phyloP scores from a whole-genome alignment of 177 flowering plant species.

The Viscum album region DNA sequence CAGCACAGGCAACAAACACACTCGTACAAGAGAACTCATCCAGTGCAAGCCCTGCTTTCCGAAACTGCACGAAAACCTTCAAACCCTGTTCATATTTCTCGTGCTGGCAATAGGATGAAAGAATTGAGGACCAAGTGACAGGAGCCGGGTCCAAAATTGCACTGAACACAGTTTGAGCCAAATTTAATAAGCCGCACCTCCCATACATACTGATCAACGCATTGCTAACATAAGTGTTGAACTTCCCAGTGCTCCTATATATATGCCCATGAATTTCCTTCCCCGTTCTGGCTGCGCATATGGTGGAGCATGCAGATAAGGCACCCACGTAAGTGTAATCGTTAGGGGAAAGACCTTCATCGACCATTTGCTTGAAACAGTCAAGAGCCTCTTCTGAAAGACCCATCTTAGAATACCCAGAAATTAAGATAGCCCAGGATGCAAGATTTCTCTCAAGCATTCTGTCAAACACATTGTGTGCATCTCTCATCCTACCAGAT shows the following conservation, averaged over 20 bases:
- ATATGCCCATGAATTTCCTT: slow-evolving; percentile 41
- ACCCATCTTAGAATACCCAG: slow-evolving; percentile 32
- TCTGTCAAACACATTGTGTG: slow-evolving; percentile 28
- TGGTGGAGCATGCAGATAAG: slow-evolving; percentile 29
- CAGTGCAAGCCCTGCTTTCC: slow-evolving; percentile 19
- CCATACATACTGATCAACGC: slow-evolving; percentile 38
- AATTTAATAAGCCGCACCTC: slow-evolving; percentile 27
- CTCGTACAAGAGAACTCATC: slow-evolving; percentile 28
- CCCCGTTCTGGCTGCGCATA: slow-evolving; percentile 23
- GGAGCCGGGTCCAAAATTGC: slow-evolving; percentile 19
- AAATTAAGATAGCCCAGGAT: slow-evolving; percentile 36
- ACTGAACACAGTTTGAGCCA: slow-evolving; percentile 26
- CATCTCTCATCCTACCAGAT: slow-evolving; percentile 16
- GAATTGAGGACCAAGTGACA: slow-evolving; percentile 33
- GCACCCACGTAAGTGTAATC: slow-evolving; percentile 29
- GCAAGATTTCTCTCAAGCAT: slow-evolving; percentile 31
- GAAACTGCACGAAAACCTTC: slow-evolving; percentile 23
- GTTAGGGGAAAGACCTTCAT: slow-evolving; percentile 26
- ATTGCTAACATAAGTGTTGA: slow-evolving; percentile 26
- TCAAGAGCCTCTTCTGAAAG: slow-evolving; percentile 22
- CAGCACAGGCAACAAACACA: slow-evolving; percentile 33
- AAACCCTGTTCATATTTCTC: slow-evolving; percentile 30
- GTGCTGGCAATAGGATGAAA: slow-evolving; percentile 26
- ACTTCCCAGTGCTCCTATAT: slow-evolving; percentile 17
- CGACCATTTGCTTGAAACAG: slow-evolving; percentile 25